Evolutionary conservation across 2,329 filamentous ascomycete genomes (phyloP), one percentile per base, ranked within the genome.

Genomic region (Fusarium papillatum): DNA sequence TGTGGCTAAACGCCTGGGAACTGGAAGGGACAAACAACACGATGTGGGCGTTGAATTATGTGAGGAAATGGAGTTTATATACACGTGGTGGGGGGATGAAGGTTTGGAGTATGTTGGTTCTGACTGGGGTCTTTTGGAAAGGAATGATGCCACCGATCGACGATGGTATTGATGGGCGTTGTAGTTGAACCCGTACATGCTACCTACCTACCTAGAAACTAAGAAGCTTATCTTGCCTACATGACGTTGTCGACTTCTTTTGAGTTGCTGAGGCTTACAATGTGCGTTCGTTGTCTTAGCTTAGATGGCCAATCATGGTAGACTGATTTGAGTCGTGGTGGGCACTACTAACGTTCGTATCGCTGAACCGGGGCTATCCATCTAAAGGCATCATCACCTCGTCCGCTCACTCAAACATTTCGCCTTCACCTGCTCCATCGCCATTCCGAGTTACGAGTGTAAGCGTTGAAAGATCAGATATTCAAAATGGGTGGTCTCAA

Each of bases 401-500:
- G 70, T 61, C 59, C 64, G 63, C 63, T 66, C 62, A 70, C 63
- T 66, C 62, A 70, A 66, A 69, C 70, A 64, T 76, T 76, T 75
- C 70, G 73, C 74, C 61, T 68, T 64, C 50, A 46, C 57, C 38
- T n/a, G 50, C 66, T 59, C 41, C 71, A 79, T 71, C 69, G 57
- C 59, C 64, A 68, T 64, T 60, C 63, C 38, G 53, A 64, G 55
- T 57, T 38, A 67, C 64, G 22, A 64, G 59, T 50, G 34, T 24
- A 50, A 71, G 50, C 36, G 41, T 26, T 41, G 22, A 53, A 76
- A 22, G 57, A 38, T 34, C 50, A 65, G 19, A 64, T 63, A 38
- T 53, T 75, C 69, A 81, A 71, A 61, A 81, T 98, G 92, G 95
- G 91, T 64, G 95, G 96, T 65, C 91, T 96, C 34, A 98, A 98